Conservation (phyloP, 257 asterid species). For the Solanum habrochaites region DNA sequence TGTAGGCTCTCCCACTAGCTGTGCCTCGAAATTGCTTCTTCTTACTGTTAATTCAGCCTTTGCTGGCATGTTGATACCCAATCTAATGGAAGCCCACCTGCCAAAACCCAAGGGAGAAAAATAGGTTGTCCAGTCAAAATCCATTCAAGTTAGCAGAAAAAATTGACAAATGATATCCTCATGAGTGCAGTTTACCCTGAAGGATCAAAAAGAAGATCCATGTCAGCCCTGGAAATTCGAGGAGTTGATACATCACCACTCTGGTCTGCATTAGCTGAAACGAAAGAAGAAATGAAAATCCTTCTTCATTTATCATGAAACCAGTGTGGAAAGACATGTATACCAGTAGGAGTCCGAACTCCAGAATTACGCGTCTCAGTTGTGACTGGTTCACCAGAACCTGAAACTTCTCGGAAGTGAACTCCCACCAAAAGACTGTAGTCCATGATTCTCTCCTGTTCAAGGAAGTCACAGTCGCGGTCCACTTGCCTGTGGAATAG, state of each 20-base stretch:
- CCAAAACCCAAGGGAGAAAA: background rate
- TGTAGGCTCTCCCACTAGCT: conserved; percentile 65
- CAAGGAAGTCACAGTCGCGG: conserved; percentile 87
- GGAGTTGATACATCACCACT: conserved; percentile 23
- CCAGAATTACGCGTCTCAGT: conserved; percentile 10
- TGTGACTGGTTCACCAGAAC: conserved; percentile 42
- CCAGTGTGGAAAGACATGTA: background rate
- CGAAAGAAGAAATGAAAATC: background rate
- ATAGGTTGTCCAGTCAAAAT: background rate
- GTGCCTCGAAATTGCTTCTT: conserved; percentile 32
- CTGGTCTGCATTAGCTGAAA: conserved; percentile 20
- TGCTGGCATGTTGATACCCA: conserved; percentile 68
- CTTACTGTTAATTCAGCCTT: conserved; percentile 61
- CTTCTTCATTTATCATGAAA: background rate
- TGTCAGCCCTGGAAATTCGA: conserved; percentile 19
- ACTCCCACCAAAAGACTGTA: conserved; percentile 86
- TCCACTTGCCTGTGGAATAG: conserved; percentile 66
- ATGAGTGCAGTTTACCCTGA: conserved; percentile 17
- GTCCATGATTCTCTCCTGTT: conserved; percentile 91
- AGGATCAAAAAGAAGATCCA: conserved; percentile 18
- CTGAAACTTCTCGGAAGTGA: conserved; percentile 67
- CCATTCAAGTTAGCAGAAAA: background rate
- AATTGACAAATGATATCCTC: background rate
- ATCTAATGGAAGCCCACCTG: conserved; percentile 31
- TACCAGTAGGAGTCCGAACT: conserved; percentile 27